Conservation (phyloP, 202 grass and related monocot species). For the Bolboschoenoplectus hybrid region DNA sequence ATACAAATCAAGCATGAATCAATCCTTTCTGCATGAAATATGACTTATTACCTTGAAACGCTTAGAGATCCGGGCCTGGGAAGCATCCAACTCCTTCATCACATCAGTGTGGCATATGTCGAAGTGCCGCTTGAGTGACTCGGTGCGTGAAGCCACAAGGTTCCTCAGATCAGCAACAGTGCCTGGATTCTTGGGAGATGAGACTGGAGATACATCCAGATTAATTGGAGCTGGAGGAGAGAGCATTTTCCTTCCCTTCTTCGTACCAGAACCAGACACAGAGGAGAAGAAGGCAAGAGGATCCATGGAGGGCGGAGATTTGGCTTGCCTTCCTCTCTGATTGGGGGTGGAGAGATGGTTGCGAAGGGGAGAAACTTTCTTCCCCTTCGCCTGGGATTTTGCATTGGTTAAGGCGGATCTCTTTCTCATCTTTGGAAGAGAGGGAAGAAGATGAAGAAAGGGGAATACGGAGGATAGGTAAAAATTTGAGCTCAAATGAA, state of each 20-base stretch:
- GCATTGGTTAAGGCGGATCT: slow-evolving; percentile 30
- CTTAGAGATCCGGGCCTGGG: slow-evolving; percentile 70
- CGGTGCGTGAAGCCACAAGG: slow-evolving; percentile 55
- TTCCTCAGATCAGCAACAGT: slow-evolving; percentile 59
- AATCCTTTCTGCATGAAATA: neutral
- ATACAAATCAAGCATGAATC: neutral
- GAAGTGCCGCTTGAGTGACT: slow-evolving; percentile 72
- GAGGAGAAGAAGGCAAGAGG: slow-evolving; percentile 50
- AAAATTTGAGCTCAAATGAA: neutral
- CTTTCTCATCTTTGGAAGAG: slow-evolving; percentile 53
- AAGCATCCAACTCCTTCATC: slow-evolving; percentile 58
- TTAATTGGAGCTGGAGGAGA: neutral
- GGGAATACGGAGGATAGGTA: neutral
- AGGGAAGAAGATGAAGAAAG: neutral
- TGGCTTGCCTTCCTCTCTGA: slow-evolving; percentile 25
- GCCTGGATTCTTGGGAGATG: slow-evolving; percentile 27
- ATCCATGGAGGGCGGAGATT: slow-evolving; percentile 39
- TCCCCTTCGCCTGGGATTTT: slow-evolving; percentile 44
- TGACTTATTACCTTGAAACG: slow-evolving; percentile 60
- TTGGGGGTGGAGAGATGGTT: slow-evolving; percentile 34
- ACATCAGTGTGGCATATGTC: slow-evolving; percentile 55
- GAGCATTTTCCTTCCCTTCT: slow-evolving; percentile 21
- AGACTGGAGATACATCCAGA: neutral
- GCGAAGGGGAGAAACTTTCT: slow-evolving; percentile 43
- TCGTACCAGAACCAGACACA: slow-evolving; percentile 35